These are phyloP conservation scores for Barnettozyma botsteinii DNA, from an alignment of 805 yeast genomes.

Conservation along the genomic window DNA sequence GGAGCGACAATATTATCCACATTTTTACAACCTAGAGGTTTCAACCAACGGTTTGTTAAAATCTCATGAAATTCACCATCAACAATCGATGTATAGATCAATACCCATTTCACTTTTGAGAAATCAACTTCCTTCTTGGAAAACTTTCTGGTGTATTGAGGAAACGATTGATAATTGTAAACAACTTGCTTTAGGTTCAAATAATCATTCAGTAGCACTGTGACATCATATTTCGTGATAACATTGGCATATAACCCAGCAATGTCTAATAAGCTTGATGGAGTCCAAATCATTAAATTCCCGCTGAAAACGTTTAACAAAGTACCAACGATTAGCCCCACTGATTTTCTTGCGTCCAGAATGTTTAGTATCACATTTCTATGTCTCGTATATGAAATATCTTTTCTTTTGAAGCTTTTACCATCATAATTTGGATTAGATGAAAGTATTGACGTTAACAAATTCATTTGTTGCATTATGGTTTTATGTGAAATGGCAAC, in stretches of 20 bases:
- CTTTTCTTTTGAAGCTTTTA: constrained; percentile 45
- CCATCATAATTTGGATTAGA: constrained; percentile 49
- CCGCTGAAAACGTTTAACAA: constrained; percentile 82
- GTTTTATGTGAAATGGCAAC: constrained; percentile 90
- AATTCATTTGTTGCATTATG: constrained; percentile 80
- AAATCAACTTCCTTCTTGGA: constrained; percentile 70
- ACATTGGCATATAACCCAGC: constrained; percentile 87
- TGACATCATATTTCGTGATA: constrained; percentile 63
- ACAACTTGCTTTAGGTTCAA: constrained; percentile 85
- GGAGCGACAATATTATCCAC: constrained; percentile 82
- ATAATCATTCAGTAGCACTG: constrained; percentile 78
- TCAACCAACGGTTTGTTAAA: constrained; percentile 81
- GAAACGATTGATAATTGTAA: constrained; percentile 87
- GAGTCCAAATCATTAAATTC: constrained; percentile 72
- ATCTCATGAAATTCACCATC: constrained; percentile 92
- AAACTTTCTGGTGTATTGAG: constrained; percentile 75
- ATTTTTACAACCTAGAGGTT: constrained; percentile 79
- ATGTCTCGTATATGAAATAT: constrained; percentile 39
- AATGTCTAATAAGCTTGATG: constrained; percentile 62
- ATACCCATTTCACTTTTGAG: constrained; percentile 78
- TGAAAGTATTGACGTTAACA: constrained; percentile 61
- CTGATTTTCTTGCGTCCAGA: constrained; percentile 68
- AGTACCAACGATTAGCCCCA: constrained; percentile 80
- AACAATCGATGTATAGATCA: constrained; percentile 81
- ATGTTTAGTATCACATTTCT: constrained; percentile 56